phyloP scores from a whole-genome alignment of 805 yeast species.

The Nakazawaea anatomiae region DNA sequence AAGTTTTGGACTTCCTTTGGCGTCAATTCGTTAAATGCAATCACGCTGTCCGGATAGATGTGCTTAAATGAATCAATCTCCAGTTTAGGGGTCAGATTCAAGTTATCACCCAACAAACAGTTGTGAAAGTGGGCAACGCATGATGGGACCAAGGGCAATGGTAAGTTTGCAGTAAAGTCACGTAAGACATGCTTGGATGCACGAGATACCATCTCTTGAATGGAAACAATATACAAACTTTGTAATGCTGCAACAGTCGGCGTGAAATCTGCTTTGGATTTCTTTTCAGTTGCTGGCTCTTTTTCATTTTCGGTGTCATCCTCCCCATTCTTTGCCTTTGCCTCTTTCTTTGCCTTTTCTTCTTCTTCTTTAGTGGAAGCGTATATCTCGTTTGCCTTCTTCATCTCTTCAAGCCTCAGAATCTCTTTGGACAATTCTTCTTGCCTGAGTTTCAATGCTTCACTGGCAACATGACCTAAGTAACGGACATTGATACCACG shows the following conservation, averaged over 20 bases:
- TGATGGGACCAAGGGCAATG: slow-evolving; percentile 49
- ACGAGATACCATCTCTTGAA: slow-evolving; percentile 75
- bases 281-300: slow-evolving; percentile 9
- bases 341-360: slow-evolving; percentile 25
- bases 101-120: slow-evolving; percentile 50
- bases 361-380: slow-evolving; percentile 30
- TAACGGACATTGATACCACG: slow-evolving; percentile 88
- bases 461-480: slow-evolving; percentile 56
- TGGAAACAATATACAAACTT: slow-evolving; percentile 41
- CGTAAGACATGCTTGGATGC: slow-evolving; percentile 72
- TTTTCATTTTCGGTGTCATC: slow-evolving; percentile 23
- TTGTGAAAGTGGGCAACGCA: slow-evolving; percentile 70
- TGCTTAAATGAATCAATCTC: slow-evolving; percentile 30
- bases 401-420: slow-evolving; percentile 20
- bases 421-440: slow-evolving; percentile 22
- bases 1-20: slow-evolving; percentile 36
- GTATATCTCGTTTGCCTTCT: slow-evolving; percentile 22
- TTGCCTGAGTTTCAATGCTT: slow-evolving; percentile 25
- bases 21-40: slow-evolving; percentile 39
- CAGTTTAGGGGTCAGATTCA: slow-evolving; percentile 31
- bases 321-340: slow-evolving; percentile 26
- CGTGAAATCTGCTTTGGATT: slow-evolving; percentile 32
- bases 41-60: slow-evolving; percentile 36
- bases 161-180: slow-evolving; percentile 35
- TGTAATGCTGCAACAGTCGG: slow-evolving; percentile 37